Evolutionary conservation across 2,329 filamentous ascomycete genomes (phyloP).

Genomic region (Pezicula rhizophila): DNA sequence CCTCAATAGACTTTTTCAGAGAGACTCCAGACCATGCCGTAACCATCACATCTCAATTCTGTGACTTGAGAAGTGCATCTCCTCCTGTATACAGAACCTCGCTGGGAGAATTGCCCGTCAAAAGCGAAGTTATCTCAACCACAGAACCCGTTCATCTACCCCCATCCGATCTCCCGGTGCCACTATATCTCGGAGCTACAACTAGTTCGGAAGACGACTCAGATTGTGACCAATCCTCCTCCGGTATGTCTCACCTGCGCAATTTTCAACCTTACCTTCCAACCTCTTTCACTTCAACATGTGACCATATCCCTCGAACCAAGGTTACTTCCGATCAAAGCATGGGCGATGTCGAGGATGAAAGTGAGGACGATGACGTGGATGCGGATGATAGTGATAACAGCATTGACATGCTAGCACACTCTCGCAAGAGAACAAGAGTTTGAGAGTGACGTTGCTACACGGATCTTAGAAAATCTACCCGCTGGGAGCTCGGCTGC

Average conservation of each 20-base stretch:
- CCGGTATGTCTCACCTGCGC: constrained; percentile 2
- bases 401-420: constrained; percentile 19
- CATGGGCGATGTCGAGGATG: background rate
- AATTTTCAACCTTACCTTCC: background rate
- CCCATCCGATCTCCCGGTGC: constrained; percentile 17
- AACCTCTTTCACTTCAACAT: background rate
- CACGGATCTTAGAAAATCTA: constrained; percentile 1
- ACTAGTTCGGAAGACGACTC: constrained; percentile 10
- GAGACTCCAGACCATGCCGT: background rate
- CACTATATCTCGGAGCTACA: constrained; percentile 10
- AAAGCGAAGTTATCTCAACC: constrained; percentile 14
- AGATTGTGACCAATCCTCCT: constrained; percentile 3
- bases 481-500: constrained; percentile 7
- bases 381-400: constrained; percentile 10
- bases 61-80: background rate
- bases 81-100: background rate
- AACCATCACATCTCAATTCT: background rate
- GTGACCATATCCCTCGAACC: background rate
- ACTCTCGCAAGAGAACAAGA: constrained; percentile 12
- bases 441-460: constrained; percentile 8
- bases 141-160: constrained; percentile 3
- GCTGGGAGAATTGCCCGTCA: constrained; percentile 5
- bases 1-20: constrained; percentile 12
- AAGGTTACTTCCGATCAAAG: background rate
- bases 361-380: constrained; percentile 3